phyloP scores from a whole-genome alignment of 371 early-diverging fungal species.

The Modicella reniformis region DNA sequence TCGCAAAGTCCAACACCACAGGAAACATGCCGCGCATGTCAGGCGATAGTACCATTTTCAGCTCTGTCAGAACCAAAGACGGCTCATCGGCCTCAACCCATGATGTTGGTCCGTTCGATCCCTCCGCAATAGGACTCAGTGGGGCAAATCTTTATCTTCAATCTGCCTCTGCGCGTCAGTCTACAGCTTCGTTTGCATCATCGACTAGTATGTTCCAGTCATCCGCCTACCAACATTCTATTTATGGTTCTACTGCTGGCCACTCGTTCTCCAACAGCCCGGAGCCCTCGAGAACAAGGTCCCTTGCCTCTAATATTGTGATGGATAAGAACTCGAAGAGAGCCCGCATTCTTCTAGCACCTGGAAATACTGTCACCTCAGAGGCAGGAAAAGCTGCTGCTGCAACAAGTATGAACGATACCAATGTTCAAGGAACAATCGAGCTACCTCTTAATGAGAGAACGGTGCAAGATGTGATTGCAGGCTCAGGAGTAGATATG shows the following conservation, averaged over 20 bases:
- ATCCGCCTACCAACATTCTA: slow-evolving; percentile 15
- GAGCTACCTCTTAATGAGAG: slow-evolving; percentile 48
- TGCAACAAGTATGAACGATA: slow-evolving; percentile 56
- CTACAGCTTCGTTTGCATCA: slow-evolving; percentile 48
- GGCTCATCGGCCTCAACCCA: slow-evolving; percentile 27
- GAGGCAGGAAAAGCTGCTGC: slow-evolving; percentile 58
- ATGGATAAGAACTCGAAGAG: slow-evolving; percentile 36
- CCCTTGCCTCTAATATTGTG: slow-evolving; percentile 34
- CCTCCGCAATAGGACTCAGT: slow-evolving; percentile 25
- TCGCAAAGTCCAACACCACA: slow-evolving; percentile 39
- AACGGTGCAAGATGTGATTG: slow-evolving; percentile 49
- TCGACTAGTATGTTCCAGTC: slow-evolving; percentile 39
- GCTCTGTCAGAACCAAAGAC: slow-evolving; percentile 27
- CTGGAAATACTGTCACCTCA: slow-evolving; percentile 36
- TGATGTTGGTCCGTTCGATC: slow-evolving; percentile 22
- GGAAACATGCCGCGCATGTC: slow-evolving; percentile 45
- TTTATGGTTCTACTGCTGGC: neutral
- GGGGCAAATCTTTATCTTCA: slow-evolving; percentile 41
- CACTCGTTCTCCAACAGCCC: slow-evolving; percentile 26
- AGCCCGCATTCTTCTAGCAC: slow-evolving; percentile 40
- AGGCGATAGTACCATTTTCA: slow-evolving; percentile 47
- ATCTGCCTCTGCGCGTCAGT: slow-evolving; percentile 35
- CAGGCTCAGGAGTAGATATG: slow-evolving; percentile 44
- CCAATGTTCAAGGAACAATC: slow-evolving; percentile 54
- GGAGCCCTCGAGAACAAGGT: slow-evolving; percentile 29